Percentiles rank a stretch among this genome's conserved stretches.
phyloP scores from a whole-genome alignment of 495 filamentous ascomycete species.

The Bryoglossum gracile region DNA sequence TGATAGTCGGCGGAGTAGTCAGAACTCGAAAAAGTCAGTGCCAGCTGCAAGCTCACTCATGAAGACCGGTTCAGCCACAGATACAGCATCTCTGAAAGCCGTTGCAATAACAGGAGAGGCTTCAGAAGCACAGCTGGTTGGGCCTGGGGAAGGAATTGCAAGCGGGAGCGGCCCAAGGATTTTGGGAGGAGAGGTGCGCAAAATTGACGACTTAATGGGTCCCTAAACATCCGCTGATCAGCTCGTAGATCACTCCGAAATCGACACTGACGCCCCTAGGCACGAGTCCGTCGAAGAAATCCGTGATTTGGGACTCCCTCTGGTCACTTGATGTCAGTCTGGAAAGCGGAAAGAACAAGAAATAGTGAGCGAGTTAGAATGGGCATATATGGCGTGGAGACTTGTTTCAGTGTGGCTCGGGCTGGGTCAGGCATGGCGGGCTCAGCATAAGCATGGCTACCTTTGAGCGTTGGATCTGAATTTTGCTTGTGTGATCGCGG shows the following conservation, averaged over 20 bases:
- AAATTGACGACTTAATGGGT: conserved; percentile 28
- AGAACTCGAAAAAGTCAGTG: conserved; percentile 60
- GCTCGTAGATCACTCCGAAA: conserved; percentile 10
- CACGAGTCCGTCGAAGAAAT: conserved; percentile 32
- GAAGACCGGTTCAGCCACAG: conserved; percentile 19
- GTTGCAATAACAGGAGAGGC: conserved; percentile 25
- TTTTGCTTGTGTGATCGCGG: conserved; percentile 1
- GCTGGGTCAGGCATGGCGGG: not conserved
- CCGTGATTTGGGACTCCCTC: conserved; percentile 47
- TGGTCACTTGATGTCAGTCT: conserved; percentile 40
- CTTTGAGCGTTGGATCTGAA: no score
- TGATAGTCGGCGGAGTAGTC: conserved; percentile 83
- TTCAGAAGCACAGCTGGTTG: conserved; percentile 44
- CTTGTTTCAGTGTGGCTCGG: not conserved
- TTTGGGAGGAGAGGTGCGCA: conserved; percentile 29
- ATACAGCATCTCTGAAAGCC: conserved; percentile 16
- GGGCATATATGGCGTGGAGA: not conserved
- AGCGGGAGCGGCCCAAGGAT: conserved; percentile 15
- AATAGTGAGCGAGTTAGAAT: conserved; percentile 1
- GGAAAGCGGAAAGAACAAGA: conserved; percentile 25
- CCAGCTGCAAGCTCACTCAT: conserved; percentile 27
- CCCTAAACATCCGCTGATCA: conserved; percentile 25
- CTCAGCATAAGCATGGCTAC: not conserved
- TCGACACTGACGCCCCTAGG: conserved; percentile 19
- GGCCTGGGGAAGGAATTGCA: conserved; percentile 24